Conservation (phyloP, 345 rosid species). For the Boechera stricta region DNA sequence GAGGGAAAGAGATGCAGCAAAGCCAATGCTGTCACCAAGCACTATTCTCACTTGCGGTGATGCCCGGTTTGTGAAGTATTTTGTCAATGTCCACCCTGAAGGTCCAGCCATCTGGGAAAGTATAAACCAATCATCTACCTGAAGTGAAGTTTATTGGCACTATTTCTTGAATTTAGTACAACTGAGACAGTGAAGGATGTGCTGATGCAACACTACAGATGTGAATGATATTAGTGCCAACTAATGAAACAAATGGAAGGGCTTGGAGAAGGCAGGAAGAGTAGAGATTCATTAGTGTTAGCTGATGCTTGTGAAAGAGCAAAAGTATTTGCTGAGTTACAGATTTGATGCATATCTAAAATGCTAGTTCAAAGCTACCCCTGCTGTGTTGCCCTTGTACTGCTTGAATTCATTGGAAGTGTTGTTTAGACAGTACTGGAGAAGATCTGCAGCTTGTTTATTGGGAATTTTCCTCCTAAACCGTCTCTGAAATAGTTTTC, state of each 20-base stretch:
- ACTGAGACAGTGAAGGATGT: constrained; percentile 21
- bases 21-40: constrained; percentile 61
- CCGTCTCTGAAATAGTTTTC: neutral
- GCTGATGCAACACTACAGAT: neutral
- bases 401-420: neutral
- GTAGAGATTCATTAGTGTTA: constrained; percentile 3
- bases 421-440: constrained; percentile 5
- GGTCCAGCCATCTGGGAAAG: constrained; percentile 78
- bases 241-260: constrained; percentile 13
- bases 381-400: neutral
- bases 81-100: constrained; percentile 77
- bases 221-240: constrained; percentile 12
- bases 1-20: constrained; percentile 57
- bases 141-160: constrained; percentile 30
- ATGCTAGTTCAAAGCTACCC: neutral
- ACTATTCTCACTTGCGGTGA: constrained; percentile 80
- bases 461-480: constrained; percentile 13
- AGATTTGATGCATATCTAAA: neutral
- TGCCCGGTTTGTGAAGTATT: constrained; percentile 65
- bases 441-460: constrained; percentile 11
- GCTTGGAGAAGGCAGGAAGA: constrained; percentile 10
- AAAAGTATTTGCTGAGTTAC: neutral
- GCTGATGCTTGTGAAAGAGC: constrained; percentile 3
- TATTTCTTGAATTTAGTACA: neutral
- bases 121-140: constrained; percentile 51